A percentile compares a stretch with the other conserved stretches of the same genome.
phyloP scores from a whole-genome alignment of 2,329 filamentous ascomycete genomes.

The Beauveria medogensis region DNA sequence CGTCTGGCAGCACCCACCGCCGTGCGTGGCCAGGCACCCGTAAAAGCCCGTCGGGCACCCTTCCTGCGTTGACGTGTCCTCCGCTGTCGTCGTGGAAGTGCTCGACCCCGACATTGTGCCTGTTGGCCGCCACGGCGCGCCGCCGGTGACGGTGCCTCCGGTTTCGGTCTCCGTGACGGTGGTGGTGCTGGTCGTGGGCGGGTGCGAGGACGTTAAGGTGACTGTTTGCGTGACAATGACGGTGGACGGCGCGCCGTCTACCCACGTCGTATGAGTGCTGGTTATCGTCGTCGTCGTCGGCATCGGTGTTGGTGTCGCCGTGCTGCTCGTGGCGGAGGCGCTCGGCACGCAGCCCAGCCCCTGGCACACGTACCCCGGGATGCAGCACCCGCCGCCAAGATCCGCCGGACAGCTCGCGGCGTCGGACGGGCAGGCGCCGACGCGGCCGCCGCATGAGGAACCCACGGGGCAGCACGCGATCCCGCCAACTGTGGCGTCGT shows the following conservation, averaged over 20 bases:
- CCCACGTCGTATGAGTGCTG: slow-evolving; percentile 30
- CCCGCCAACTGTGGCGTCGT: slow-evolving; percentile 54
- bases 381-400: slow-evolving; percentile 68
- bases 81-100: slow-evolving; percentile 25
- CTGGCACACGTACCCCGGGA: slow-evolving; percentile 61
- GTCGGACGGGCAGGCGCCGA: slow-evolving; percentile 53
- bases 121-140: slow-evolving; percentile 41
- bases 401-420: slow-evolving; percentile 57
- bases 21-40: slow-evolving; percentile 75
- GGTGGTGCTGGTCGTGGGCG: slow-evolving; percentile 30
- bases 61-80: slow-evolving; percentile 28
- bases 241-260: slow-evolving; percentile 30
- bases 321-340: slow-evolving; percentile 22
- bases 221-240: slow-evolving; percentile 29
- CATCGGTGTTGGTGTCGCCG: neutral
- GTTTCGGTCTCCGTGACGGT: slow-evolving; percentile 27
- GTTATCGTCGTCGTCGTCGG: slow-evolving; percentile 25
- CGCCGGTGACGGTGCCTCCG: slow-evolving; percentile 29
- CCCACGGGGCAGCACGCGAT: slow-evolving; percentile 70
- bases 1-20: slow-evolving; percentile 78
- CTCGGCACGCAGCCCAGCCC: slow-evolving; percentile 53
- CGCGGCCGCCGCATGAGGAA: slow-evolving; percentile 51
- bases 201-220: slow-evolving; percentile 27
- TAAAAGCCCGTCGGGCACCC: slow-evolving; percentile 86
- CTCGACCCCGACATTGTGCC: slow-evolving; percentile 21